Base-by-base conservation (phyloP, 495 filamentous ascomycete genomes). In the Halenospora varia region DNA sequence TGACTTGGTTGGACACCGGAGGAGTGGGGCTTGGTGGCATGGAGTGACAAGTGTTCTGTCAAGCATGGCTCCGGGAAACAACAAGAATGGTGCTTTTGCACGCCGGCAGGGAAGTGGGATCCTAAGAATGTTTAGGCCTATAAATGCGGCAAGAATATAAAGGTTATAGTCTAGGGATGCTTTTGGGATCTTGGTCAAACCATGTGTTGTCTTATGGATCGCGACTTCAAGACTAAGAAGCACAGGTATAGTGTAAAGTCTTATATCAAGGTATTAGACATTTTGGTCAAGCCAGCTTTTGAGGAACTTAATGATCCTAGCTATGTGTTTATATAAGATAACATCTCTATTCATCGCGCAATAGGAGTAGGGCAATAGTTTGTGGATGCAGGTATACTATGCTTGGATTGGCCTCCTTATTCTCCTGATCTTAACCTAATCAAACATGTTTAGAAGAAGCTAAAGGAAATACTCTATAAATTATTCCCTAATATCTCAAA, bases 261-360 rank as follows among this genome's bases (percentile, higher is more conserved):
- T 13, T 55, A 55, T 47, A 46, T 55, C 17, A 20, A 23, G 15
- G 40, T 55, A 2, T 24, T 55, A 13, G 41, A 55, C 9, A 24
- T 18, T 2, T 20, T 24, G 10, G 3, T 55, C 10, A 2, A 20
- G 9, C 10, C 6, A 1, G 9, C 2, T 19, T 55, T 2, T 26
- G 10, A 25, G 2, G 22, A 46, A 35, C 4, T 35, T 6, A 13
- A 35, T 6, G 29, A 35, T 13, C 29, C 29, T 2, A 24, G 18
- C 39, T 20, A 23, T 24, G 46, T 55, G 9, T 55, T 55, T 26
- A 55, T 55, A 22, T 29, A 55, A 18, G 52, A 55, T 29, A 47
- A 47, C n/a, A 17, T 40, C 9, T 44, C 22, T 19, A 55, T 55
- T 4, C 19, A 55, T 47, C 25, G 13, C 1, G 24, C 40, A 1